phyloP scores from a whole-genome alignment of 495 filamentous ascomycete species.

The Corynascus novoguineensis region DNA sequence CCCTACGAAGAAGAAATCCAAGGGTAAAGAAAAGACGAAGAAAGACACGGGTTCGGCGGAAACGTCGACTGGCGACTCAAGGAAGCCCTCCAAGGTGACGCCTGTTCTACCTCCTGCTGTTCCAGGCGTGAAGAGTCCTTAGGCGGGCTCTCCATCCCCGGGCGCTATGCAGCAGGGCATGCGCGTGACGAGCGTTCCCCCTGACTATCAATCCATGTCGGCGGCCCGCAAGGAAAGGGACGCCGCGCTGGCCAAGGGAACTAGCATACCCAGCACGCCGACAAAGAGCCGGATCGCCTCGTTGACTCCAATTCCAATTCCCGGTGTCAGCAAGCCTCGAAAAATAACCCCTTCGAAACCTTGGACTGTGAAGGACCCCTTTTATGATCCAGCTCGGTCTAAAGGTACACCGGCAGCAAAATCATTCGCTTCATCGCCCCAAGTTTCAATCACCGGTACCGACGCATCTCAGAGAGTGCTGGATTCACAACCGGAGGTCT shows the following conservation, averaged over 20 bases:
- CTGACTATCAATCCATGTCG: constrained; percentile 16
- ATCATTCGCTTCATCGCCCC: too few species aligned
- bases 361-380: not conserved
- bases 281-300: not conserved
- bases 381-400: not conserved
- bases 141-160: constrained; percentile 18
- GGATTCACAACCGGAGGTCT: too few species aligned
- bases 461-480: too few species aligned
- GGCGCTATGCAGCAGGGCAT: not conserved
- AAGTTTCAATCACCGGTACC: too few species aligned
- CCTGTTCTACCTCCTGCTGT: constrained; percentile 33
- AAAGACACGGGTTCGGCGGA: constrained; percentile 4
- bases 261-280: constrained; percentile 3
- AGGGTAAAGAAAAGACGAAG: constrained; percentile 19
- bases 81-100: constrained; percentile 30
- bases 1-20: constrained; percentile 13
- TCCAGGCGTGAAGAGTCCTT: constrained; percentile 31
- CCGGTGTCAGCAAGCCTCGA: not conserved
- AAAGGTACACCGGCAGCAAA: not conserved
- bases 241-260: not conserved
- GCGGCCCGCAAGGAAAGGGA: constrained; percentile 5
- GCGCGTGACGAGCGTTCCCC: not conserved
- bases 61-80: constrained; percentile 6
- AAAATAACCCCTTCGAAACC: not conserved
- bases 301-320: constrained; percentile 6